Evolutionary conservation across 805 yeast genomes (phyloP), one percentile per base, ranked within the genome.

Genomic region (Groenewaldozyma salmanticensis): DNA sequence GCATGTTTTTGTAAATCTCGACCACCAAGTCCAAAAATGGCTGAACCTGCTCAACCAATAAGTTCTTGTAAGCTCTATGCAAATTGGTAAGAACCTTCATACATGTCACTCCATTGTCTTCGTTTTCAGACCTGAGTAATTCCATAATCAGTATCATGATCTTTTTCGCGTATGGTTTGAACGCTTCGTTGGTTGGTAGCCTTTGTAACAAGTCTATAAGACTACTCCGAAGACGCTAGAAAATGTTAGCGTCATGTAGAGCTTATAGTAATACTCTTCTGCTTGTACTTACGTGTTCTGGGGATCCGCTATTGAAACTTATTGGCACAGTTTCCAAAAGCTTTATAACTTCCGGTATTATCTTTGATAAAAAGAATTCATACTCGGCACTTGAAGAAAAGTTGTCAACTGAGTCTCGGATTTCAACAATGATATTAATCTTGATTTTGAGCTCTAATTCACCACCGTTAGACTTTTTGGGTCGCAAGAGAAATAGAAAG

Each of bases 71-170:
- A 1, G 88, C 75, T 58, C 92, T 82, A 64, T 88, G 95, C 37
- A 90, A 64, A 22, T 81, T 74, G 15, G 96, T 85, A 38, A 88
- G 70, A 42, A 86, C 79, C 57, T 85, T 87, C 81, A 92, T 77
- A 59, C 94, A 81, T 39, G 86, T 68, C 1, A 87, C 85, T 38
- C 97, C 97, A 58, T 92, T 92, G 46, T 88, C 96, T 60, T 94
- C 99, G 58, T 92, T 92, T 55, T 94, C 99, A 13, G 65, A 68
- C 16, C 72, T 75, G 44, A 90, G 66, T 11, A 81, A 64, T 18
- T 66, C 59, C 52, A 79, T 75, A 40, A 90, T 63, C 6, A 70
- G 64, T 27, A 74, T 79, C 52, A 83, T 65, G 16, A 86, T 70
- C 29, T 68, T 68, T 27, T 64, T 63, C 1, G 88, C 77, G 57